phyloP scores from a whole-genome alignment of 2,329 filamentous ascomycete genomes.

The Colletotrichum filicis region DNA sequence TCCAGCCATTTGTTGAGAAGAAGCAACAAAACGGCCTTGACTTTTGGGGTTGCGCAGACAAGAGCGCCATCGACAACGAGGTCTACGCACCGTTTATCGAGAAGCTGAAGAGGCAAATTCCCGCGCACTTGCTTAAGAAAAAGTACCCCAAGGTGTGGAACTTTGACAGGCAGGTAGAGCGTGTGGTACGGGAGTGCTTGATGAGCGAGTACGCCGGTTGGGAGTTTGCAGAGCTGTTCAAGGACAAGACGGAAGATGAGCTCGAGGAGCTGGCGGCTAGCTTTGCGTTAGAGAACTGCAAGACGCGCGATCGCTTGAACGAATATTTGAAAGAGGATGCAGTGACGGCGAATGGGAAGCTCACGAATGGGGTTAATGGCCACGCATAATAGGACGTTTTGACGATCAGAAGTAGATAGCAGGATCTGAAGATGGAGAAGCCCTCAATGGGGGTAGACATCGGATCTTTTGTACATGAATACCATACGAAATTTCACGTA shows the following conservation, averaged over 20 bases:
- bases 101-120: conserved; percentile 56
- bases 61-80: conserved; percentile 44
- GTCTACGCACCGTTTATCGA: conserved; percentile 52
- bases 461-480: not conserved
- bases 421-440: too few relatives aligned
- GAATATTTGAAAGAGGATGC: conserved; percentile 59
- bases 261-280: conserved; percentile 62
- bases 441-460: not conserved
- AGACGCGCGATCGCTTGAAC: conserved; percentile 62
- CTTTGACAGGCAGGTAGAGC: conserved; percentile 61
- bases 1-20: conserved; percentile 64
- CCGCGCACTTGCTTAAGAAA: conserved; percentile 52
- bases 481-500: not conserved
- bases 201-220: conserved; percentile 61
- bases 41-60: conserved; percentile 58
- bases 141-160: conserved; percentile 62
- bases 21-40: conserved; percentile 65
- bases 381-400: not conserved
- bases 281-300: conserved; percentile 65
- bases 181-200: conserved; percentile 50
- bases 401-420: too few relatives aligned
- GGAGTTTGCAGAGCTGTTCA: conserved; percentile 67
- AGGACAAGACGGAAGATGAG: conserved; percentile 59
- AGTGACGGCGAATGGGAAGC: not conserved
- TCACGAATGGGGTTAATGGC: not conserved